Evolutionary conservation across 1,284 basidiomycete species (phyloP).

Genomic region (Heterobasidion occidentale): DNA sequence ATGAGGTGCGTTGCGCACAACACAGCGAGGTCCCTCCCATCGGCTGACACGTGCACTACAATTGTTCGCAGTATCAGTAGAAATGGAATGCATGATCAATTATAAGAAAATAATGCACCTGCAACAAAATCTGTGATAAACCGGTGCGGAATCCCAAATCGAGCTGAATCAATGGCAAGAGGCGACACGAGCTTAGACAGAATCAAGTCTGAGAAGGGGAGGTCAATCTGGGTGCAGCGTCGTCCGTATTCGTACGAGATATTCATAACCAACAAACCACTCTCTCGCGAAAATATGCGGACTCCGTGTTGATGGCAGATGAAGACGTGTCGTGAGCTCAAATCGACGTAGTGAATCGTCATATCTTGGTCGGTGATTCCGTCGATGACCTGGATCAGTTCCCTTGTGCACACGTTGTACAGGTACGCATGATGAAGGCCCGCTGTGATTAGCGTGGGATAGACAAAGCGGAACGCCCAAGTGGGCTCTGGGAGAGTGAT

Average conservation of each 20-base stretch:
- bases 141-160: too few relatives aligned
- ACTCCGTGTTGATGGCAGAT: slow-evolving; percentile 43
- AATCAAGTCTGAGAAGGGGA: not conserved
- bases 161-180: too few relatives aligned
- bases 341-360: slow-evolving; percentile 56
- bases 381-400: slow-evolving; percentile 35
- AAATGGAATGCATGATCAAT: not conserved
- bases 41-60: slow-evolving; percentile 52
- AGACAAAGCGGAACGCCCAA: slow-evolving; percentile 59
- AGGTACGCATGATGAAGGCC: slow-evolving; percentile 38
- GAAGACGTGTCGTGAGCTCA: slow-evolving; percentile 51
- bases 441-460: slow-evolving; percentile 52
- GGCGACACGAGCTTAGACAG: too few relatives aligned
- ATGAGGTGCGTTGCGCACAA: slow-evolving; percentile 40
- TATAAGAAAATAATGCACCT: slow-evolving; percentile 14
- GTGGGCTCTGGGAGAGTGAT: slow-evolving; percentile 37
- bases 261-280: slow-evolving; percentile 33
- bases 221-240: slow-evolving; percentile 2
- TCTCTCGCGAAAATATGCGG: slow-evolving; percentile 45
- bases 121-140: not conserved
- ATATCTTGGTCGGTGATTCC: slow-evolving; percentile 21
- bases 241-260: slow-evolving; percentile 24
- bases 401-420: slow-evolving; percentile 49
- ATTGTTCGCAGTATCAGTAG: not conserved
- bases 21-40: slow-evolving; percentile 45